phyloP scores from a whole-genome alignment of 2,329 filamentous ascomycete species.

The Aspergillus fumigatus region DNA sequence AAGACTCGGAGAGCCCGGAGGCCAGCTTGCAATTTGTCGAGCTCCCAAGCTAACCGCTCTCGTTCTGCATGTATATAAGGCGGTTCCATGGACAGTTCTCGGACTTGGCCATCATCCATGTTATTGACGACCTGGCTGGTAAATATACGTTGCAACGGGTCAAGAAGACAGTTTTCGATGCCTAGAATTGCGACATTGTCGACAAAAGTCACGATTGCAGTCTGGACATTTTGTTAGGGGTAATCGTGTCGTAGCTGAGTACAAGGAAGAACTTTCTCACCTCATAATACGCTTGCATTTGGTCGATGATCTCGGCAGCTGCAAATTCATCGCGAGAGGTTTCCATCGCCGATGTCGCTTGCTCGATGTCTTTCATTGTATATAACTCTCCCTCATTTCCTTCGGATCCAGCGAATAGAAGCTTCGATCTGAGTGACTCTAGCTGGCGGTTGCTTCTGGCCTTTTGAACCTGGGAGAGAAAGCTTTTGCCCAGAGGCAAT shows the following conservation, averaged over 20 bases:
- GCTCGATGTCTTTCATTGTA: not conserved
- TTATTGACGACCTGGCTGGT: constrained; percentile 33
- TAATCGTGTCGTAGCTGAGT: not conserved
- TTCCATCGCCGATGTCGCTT: not conserved
- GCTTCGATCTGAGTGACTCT: not conserved
- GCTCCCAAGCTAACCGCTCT: constrained; percentile 10
- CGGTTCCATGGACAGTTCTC: constrained; percentile 37
- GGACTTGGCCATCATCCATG: constrained; percentile 30
- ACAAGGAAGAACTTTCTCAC: constrained; percentile 6
- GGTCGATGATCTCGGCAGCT: constrained; percentile 41
- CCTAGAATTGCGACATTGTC: constrained; percentile 49
- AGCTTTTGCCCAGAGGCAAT: constrained; percentile 15
- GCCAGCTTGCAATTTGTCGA: constrained; percentile 14
- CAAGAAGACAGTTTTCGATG: constrained; percentile 47
- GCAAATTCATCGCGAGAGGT: constrained; percentile 29
- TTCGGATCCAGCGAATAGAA: no score
- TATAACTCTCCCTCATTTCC: no score
- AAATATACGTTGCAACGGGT: constrained; percentile 40
- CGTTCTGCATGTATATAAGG: constrained; percentile 10
- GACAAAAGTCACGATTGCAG: constrained; percentile 41
- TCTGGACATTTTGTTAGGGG: constrained; percentile 1
- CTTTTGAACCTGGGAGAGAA: constrained; percentile 9
- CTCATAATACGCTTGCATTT: constrained; percentile 34
- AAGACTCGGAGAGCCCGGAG: constrained; percentile 5
- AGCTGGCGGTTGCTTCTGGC: constrained; percentile 8